A percentile compares a stretch with the other conserved stretches of the same genome.
phyloP scores from a whole-genome alignment of 2,329 filamentous ascomycete genomes.

The Diplodia seriata region DNA sequence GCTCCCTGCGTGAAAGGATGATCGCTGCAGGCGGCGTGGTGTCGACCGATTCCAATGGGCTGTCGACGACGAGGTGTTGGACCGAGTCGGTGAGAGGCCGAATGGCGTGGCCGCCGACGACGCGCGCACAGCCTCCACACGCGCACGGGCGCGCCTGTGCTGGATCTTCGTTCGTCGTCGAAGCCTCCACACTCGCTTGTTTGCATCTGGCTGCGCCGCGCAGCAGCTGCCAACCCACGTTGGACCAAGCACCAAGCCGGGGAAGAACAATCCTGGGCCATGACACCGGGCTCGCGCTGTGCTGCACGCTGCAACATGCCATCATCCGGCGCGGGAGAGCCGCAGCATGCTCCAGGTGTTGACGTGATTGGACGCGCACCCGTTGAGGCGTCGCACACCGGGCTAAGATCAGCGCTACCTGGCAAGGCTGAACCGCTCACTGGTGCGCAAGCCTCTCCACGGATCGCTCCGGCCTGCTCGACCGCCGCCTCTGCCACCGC shows the following conservation, averaged over 20 bases:
- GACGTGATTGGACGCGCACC: conserved; percentile 19
- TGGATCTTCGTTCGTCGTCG: not conserved
- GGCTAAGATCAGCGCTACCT: conserved; percentile 16
- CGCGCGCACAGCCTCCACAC: conserved; percentile 26
- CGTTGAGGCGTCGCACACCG: conserved; percentile 10
- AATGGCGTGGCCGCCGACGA: conserved; percentile 16
- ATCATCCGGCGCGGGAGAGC: not conserved
- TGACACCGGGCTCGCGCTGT: not conserved
- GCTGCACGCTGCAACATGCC: not conserved
- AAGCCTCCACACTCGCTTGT: conserved; percentile 1
- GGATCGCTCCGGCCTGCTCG: not conserved
- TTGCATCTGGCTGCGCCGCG: conserved; percentile 5
- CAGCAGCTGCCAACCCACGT: not conserved
- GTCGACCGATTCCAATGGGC: not conserved
- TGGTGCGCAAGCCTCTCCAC: not conserved
- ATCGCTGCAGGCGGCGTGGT: conserved; percentile 1
- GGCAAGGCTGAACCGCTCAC: conserved; percentile 21
- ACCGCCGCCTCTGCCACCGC: not conserved
- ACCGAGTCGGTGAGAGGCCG: conserved; percentile 18
- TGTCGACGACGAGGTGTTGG: conserved; percentile 6
- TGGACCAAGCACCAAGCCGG: too few species aligned
- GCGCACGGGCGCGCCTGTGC: not conserved
- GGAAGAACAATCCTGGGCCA: too few species aligned
- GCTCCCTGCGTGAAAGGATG: not conserved
- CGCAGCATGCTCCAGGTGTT: not conserved